These are phyloP conservation scores for Cyclotella sp. DNA, from an alignment of 108 stramenopile genomes.

Conservation along the genomic window DNA sequence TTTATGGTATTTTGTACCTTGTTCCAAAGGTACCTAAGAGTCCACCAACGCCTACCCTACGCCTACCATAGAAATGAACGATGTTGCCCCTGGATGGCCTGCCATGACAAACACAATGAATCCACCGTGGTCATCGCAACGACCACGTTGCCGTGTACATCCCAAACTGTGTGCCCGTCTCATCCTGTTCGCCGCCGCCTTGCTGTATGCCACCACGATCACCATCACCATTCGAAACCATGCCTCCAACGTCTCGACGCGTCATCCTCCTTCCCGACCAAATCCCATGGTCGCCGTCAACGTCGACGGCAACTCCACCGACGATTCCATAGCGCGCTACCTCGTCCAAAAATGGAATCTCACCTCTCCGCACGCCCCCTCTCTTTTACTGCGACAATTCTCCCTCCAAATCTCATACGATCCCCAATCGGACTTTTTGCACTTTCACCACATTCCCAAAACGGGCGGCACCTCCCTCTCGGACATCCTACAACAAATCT, in stretches of 20 bases:
- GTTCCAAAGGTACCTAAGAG: too few relatives aligned
- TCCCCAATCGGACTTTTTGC: conserved; percentile 23
- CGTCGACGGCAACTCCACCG: background rate
- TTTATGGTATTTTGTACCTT: too few relatives aligned
- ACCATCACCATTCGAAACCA: background rate
- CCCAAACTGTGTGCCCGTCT: background rate
- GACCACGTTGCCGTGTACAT: background rate
- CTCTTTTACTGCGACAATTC: conserved; percentile 22
- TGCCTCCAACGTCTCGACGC: background rate
- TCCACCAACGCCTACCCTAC: too few relatives aligned
- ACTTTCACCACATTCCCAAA: conserved; percentile 45
- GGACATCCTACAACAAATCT: conserved; percentile 14
- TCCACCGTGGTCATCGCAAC: too few relatives aligned
- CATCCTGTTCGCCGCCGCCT: background rate
- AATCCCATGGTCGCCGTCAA: too few relatives aligned
- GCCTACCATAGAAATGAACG: too few relatives aligned
- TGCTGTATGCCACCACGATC: background rate
- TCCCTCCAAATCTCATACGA: conserved; percentile 12
- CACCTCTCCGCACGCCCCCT: conserved; percentile 7
- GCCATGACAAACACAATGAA: too few relatives aligned
- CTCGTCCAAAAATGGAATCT: conserved; percentile 31
- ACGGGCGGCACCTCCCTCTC: conserved; percentile 39
- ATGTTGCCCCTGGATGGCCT: too few relatives aligned
- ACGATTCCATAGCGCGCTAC: conserved; percentile 6
- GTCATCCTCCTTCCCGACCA: too few relatives aligned